Evolutionary conservation across 345 rosid species (phyloP).

Genomic region (thale cress (Arabidopsis thaliana)): TAIR10.1 NC_003071.7:14723501-14724000

Average conservation of each 20-base stretch:
- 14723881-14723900: slow-evolving; percentile 63
- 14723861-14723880: slow-evolving; percentile 64
- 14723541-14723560: not conserved
- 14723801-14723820: not conserved
- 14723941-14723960: not conserved
- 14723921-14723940: slow-evolving; percentile 3
- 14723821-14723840: slow-evolving; percentile 14
- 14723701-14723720: slow-evolving; percentile 68
- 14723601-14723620: slow-evolving; percentile 53
- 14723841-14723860: slow-evolving; percentile 61
- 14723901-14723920: slow-evolving; percentile 64
- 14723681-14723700: slow-evolving; percentile 69
- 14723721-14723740: slow-evolving; percentile 60
- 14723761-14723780: slow-evolving; percentile 53
- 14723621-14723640: slow-evolving; percentile 79
- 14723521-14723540: slow-evolving; percentile 57
- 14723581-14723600: not conserved
- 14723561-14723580: not conserved
- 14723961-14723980: slow-evolving; percentile 30
- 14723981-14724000: not conserved
- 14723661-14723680: slow-evolving; percentile 68
- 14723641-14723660: slow-evolving; percentile 67
- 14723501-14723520: slow-evolving; percentile 77
- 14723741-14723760: slow-evolving; percentile 72
- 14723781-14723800: slow-evolving; percentile 1